Evolutionary conservation across 2,329 filamentous ascomycete genomes (phyloP).

Genomic region (Venturia oleaginea): DNA sequence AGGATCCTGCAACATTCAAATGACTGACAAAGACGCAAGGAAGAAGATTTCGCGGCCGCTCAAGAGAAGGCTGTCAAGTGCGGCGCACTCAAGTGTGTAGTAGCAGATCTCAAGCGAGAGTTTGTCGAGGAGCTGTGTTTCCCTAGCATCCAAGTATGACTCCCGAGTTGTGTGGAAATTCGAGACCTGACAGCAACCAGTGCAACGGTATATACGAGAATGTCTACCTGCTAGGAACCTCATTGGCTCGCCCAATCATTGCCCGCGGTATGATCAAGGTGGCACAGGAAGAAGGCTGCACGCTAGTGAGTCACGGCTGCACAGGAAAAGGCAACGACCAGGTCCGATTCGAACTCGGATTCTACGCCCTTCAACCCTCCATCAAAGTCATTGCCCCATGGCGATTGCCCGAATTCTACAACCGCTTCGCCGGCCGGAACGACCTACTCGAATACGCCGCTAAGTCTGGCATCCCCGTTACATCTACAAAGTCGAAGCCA

Average conservation of each 20-base stretch:
- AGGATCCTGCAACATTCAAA: not conserved
- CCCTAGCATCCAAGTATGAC: slow-evolving; percentile 55
- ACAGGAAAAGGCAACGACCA: slow-evolving; percentile 60
- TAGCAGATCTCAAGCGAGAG: slow-evolving; percentile 58
- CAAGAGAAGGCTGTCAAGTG: slow-evolving; percentile 63
- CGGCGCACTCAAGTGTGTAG: slow-evolving; percentile 56
- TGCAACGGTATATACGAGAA: slow-evolving; percentile 3
- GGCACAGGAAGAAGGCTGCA: slow-evolving; percentile 45
- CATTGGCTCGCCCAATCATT: slow-evolving; percentile 58
- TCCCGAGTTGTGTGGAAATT: not conserved
- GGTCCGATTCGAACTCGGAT: slow-evolving; percentile 51
- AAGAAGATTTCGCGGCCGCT: slow-evolving; percentile 63
- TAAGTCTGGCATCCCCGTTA: slow-evolving; percentile 59
- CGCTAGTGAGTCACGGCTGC: slow-evolving; percentile 36
- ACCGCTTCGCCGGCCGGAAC: slow-evolving; percentile 61
- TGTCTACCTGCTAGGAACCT: slow-evolving; percentile 36
- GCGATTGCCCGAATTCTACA: slow-evolving; percentile 60
- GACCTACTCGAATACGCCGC: slow-evolving; percentile 66
- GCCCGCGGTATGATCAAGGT: slow-evolving; percentile 57
- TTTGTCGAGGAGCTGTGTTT: slow-evolving; percentile 77
- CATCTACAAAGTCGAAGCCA: slow-evolving; percentile 62
- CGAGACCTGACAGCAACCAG: not conserved
- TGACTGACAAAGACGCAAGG: not conserved
- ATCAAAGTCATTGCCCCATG: slow-evolving; percentile 68
- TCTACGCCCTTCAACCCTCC: slow-evolving; percentile 52